Base-by-base conservation (phyloP, 495 filamentous ascomycete genomes). In the Podospora pseudoanserina region DNA sequence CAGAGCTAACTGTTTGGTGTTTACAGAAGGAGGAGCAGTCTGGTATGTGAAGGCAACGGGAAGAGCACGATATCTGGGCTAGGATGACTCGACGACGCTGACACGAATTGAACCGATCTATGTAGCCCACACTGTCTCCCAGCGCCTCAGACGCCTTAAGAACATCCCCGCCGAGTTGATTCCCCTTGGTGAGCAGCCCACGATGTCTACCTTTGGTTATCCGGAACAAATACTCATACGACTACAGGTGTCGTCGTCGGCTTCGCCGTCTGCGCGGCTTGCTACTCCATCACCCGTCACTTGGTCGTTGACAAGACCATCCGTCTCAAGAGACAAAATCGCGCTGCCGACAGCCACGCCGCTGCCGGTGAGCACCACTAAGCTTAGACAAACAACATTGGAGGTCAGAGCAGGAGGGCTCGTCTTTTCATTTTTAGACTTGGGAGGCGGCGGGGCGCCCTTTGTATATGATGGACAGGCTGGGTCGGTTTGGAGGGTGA, bases 61-160 rank as follows among this genome's bases (percentile, higher is more conserved):
- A 58, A n/a, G 64, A 57, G 27, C 65, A 20, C 55, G 5, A 19
- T 63, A 63, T 61, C 23, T 23, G 16, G 27, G 28, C 34, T 28
- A 56, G 63, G 61, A 63, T 9, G 16, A 15, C 30, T 63, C 67
- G 55, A 20, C 18, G 30, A 66, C 65, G 64, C 77, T 80, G 70
- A 81, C 70, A 63, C 54, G 62, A 58, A 32, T 57, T 44, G 57
- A 34, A 54, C 18, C 28, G 23, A 32, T 32, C 28, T 44, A 71
- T 23, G 23, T 73, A 99, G 95, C 92, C 77, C 95, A 98, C 84
- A 98, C 95, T 67, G 90, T 99, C 82, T 97, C 95, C 60, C 95
- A 99, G 84, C 65, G 96, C 73, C 84, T 99, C 69, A 90, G 95
- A 74, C 86, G 85, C 70, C 81, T 97, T 68, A 92, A 91, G 87